Percentiles rank a stretch among this genome's conserved stretches.
phyloP scores from a whole-genome alignment of 2,329 filamentous ascomycete genomes.

The Aspergillus sp. region DNA sequence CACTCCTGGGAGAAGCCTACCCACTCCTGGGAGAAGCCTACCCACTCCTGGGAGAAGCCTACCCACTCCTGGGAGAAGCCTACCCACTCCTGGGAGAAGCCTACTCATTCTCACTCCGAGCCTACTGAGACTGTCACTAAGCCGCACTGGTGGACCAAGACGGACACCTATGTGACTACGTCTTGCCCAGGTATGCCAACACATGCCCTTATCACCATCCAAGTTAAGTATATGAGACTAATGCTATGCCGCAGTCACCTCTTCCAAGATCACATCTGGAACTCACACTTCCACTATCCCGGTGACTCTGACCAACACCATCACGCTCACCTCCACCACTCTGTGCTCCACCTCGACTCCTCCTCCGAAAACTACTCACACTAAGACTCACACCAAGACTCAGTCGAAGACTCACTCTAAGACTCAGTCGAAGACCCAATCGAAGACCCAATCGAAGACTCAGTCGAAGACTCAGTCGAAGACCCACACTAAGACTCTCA shows the following conservation, averaged over 20 bases:
- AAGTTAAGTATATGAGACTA: neutral
- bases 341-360: constrained; percentile 7
- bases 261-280: constrained; percentile 22
- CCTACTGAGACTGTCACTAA: constrained; percentile 5
- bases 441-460: neutral
- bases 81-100: neutral
- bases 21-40: constrained; percentile 3
- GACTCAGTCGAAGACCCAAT: neutral
- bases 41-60: constrained; percentile 1
- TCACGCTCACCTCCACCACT: constrained; percentile 23
- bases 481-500: neutral
- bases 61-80: too few species aligned
- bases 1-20: constrained; percentile 2
- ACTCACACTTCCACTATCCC: constrained; percentile 20
- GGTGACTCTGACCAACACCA: constrained; percentile 24
- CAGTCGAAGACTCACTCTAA: neutral
- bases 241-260: constrained; percentile 16
- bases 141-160: constrained; percentile 20
- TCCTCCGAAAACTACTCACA: neutral
- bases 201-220: too few species aligned
- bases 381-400: neutral
- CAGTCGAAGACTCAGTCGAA: neutral
- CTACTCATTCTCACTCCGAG: constrained; percentile 3
- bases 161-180: constrained; percentile 27
- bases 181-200: constrained; percentile 23